Percentiles rank a stretch among this genome's conserved stretches.
phyloP scores from a whole-genome alignment of 441 rosid genomes.

The Iberis amara region DNA sequence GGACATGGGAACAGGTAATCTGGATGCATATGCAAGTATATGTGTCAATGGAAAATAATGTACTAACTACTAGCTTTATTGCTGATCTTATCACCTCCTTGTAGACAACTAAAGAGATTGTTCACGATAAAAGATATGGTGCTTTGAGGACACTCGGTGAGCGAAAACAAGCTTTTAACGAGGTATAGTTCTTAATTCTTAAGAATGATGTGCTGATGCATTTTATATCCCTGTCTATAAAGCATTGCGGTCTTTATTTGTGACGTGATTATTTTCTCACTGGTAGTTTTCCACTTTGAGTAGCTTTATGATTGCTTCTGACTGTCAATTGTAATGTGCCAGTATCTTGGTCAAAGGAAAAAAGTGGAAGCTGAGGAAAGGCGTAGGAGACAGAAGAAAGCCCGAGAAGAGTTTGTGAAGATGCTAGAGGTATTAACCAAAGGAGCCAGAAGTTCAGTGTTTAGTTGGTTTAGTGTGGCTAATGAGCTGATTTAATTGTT shows the following conservation, averaged over 20 bases:
- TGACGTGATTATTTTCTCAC: conserved; percentile 7
- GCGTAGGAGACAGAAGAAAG: conserved; percentile 88
- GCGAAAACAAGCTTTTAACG: conserved; percentile 96
- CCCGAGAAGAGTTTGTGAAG: conserved; percentile 80
- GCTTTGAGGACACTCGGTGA: conserved; percentile 91
- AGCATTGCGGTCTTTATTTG: background rate
- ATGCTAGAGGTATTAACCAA: conserved; percentile 80
- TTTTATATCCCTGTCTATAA: conserved; percentile 1
- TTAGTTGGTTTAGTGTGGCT: conserved; percentile 14
- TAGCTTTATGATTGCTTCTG: conserved; percentile 14
- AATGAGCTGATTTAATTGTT: conserved; percentile 22
- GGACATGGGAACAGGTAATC: conserved; percentile 99
- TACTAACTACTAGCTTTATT: conserved; percentile 17
- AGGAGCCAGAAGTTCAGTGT: conserved; percentile 9
- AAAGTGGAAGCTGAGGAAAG: conserved; percentile 95
- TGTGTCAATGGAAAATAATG: background rate
- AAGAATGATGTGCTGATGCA: conserved; percentile 5
- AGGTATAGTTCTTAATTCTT: conserved; percentile 46
- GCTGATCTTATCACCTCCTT: conserved; percentile 29
- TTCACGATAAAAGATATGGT: conserved; percentile 81
- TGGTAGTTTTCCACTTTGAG: conserved; percentile 3
- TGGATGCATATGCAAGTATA: conserved; percentile 19
- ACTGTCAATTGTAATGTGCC: conserved; percentile 23
- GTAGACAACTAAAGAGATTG: conserved; percentile 83
- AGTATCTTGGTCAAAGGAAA: conserved; percentile 96